Conservation (phyloP, 345 rosid genomes). For the Pugionium dolabratum region DNA sequence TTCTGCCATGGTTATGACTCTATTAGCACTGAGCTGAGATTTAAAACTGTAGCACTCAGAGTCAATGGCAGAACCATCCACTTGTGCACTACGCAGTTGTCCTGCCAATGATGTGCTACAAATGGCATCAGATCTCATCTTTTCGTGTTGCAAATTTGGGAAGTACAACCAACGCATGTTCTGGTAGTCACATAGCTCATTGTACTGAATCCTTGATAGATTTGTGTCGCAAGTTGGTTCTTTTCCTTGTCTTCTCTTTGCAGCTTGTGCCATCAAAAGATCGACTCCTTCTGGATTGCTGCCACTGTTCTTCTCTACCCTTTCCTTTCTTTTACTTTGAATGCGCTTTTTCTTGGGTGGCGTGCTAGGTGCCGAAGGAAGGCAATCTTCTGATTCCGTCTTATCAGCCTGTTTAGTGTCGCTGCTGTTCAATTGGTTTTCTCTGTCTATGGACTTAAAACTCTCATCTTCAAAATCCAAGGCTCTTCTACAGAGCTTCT, state of each 20-base stretch:
- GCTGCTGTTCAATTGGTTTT: conserved; percentile 1
- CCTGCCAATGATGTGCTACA: conserved; percentile 43
- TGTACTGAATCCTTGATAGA: conserved; percentile 42
- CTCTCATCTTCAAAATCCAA: conserved; percentile 53
- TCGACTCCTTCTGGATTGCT: conserved; percentile 4
- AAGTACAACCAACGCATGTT: conserved; percentile 35
- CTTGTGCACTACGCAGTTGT: conserved; percentile 16
- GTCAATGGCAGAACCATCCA: conserved; percentile 30
- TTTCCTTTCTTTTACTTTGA: conserved; percentile 19
- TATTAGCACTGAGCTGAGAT: conserved; percentile 27
- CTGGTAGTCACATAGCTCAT: conserved; percentile 46
- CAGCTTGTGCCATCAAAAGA: conserved; percentile 11
- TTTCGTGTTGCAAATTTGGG: conserved; percentile 46
- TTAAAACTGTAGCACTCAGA: conserved; percentile 27
- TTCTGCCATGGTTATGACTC: conserved; percentile 37
- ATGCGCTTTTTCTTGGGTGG: conserved; percentile 42
- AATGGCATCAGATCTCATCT: conserved; percentile 46
- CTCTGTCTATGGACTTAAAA: conserved; percentile 35
- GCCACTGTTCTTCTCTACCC: background rate
- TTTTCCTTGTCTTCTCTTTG: conserved; percentile 44
- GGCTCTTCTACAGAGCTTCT: conserved; percentile 57
- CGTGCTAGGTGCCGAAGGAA: conserved; percentile 38
- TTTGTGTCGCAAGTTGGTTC: conserved; percentile 41
- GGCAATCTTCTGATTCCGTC: conserved; percentile 31
- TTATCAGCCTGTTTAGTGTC: conserved; percentile 29